Base-by-base conservation (phyloP, 768 basidiomycete genomes). In the Dentipellis sp. region DNA sequence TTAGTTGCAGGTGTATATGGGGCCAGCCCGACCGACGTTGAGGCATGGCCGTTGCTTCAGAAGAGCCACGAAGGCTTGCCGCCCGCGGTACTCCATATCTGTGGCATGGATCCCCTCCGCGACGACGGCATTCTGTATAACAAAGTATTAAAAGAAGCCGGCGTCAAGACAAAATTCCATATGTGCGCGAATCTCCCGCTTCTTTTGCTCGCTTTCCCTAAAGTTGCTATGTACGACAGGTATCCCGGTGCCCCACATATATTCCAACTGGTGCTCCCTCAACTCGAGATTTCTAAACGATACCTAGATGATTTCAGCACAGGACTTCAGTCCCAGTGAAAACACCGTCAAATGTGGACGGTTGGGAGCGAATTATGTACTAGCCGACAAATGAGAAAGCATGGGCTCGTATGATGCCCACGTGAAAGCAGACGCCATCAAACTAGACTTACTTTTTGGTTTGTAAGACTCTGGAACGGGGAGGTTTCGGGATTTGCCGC, bases 51-150 rank as follows among this genome's bases (percentile, higher is more conserved):
- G 3, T 46, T 59, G 9, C 49, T 60, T 10, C 36, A 55, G 37
- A 22, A 57, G 6, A 39, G 47, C 12, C 54, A 57, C 52, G 51
- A 48, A 10, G 55, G 58, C 19, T 57, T 64, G 10, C 59, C 63
- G 4, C 59, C 53, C 0, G 54, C 59, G 10, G 55, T 52, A 36
- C 38, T 64, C 2, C 63, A 62, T 11, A 56, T 61, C 4, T 55
- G 53, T 47, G 63, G 63, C 22, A 49, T 56, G 12, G 63, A 64
- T 29, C 59, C 60, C 11, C 51, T 62, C 11, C 59, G 63, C 23
- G 63, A 64, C 35, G 61, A 62, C 21, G 63, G 56, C 10, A 19
- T 64, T 8, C 23, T 59, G n/a, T 64, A 62, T 42, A 61, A 55
- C 34, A 47, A 52, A n/a, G 36, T 56, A 23, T 34, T 64, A 40